Percentiles rank a stretch among this genome's conserved stretches.
These are phyloP conservation scores for Mariannaea sp. DNA, from an alignment of 2,329 filamentous ascomycete species.

Conservation along the genomic window DNA sequence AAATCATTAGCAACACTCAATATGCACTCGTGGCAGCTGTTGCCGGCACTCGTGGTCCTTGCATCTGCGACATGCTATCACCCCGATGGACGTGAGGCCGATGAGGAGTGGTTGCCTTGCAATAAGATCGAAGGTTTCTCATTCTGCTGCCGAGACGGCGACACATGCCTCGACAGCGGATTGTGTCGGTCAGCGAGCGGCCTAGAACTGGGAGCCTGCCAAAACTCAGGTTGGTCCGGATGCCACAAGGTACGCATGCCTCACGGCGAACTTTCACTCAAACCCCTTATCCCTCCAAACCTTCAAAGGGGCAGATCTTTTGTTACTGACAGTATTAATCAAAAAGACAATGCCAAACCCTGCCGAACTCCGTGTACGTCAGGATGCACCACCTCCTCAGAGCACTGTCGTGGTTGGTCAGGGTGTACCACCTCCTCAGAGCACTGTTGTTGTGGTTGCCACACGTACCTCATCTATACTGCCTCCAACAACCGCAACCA, in stretches of 20 bases:
- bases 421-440: no score
- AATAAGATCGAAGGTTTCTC: not conserved
- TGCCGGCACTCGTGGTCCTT: not conserved
- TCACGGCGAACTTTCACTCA: not conserved
- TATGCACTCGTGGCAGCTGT: not conserved
- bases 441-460: no score
- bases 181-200: not conserved
- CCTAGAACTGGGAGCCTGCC: not conserved
- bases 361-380: not conserved
- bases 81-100: not conserved
- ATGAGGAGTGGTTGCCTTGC: not conserved
- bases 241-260: not conserved
- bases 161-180: not conserved
- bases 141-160: not conserved
- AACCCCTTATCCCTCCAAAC: no score
- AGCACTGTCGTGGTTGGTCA: no score
- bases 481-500: no score
- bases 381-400: no score
- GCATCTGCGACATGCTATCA: not conserved
- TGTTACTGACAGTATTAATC: not conserved
- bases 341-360: not conserved
- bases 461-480: not conserved
- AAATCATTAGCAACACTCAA: no score
- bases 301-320: no score
- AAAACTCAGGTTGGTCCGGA: slow-evolving; percentile 3